phyloP scores from a whole-genome alignment of 208 protist genomes.

The Leishmania tarentolae region DNA sequence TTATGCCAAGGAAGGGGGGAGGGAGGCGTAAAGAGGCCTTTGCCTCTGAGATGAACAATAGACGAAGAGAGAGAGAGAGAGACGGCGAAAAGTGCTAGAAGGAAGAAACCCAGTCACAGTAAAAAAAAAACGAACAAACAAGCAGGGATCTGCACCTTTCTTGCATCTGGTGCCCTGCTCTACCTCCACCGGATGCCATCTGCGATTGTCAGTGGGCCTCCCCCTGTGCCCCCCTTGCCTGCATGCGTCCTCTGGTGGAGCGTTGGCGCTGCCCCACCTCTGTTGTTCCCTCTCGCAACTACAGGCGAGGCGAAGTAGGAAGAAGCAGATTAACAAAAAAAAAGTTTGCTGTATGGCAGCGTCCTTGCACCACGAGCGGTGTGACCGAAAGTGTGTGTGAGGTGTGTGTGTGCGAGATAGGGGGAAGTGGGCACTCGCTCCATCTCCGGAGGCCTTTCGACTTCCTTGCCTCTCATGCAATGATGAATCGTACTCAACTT shows the following conservation, averaged over 20 bases:
- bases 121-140: neutral
- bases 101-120: neutral
- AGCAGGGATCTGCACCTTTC: neutral
- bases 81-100: neutral
- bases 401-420: neutral
- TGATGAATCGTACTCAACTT: neutral
- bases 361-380: neutral
- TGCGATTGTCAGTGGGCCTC: neutral
- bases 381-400: neutral
- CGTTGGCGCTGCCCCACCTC: neutral
- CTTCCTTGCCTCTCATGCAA: neutral
- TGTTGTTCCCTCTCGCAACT: neutral
- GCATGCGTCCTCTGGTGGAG: neutral
- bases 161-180: neutral
- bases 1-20: neutral
- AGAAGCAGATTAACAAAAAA: neutral
- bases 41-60: neutral
- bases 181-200: neutral
- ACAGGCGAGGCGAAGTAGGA: neutral
- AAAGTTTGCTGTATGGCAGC: neutral
- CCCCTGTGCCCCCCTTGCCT: neutral
- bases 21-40: neutral
- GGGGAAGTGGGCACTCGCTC: neutral
- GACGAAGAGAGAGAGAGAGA: neutral
- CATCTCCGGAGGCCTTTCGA: neutral